Percentiles rank a stretch among this genome's conserved stretches.
These are phyloP conservation scores for Arthroderma sp. DNA, from an alignment of 2,329 filamentous ascomycete genomes.

Conservation along the genomic window DNA sequence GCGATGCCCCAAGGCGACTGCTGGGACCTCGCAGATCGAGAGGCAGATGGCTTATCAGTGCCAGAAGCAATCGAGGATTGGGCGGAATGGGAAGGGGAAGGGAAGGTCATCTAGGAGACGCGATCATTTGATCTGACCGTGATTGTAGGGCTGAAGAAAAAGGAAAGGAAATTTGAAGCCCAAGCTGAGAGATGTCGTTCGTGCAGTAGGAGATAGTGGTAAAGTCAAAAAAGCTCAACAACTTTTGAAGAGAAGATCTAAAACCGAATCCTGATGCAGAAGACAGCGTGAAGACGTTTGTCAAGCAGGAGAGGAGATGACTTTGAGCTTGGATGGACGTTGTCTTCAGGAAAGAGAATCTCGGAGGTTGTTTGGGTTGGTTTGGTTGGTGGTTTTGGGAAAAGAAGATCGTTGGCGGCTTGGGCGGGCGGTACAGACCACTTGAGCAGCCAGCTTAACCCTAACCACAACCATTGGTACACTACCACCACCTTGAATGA, in stretches of 20 bases:
- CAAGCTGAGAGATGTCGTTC: too few relatives aligned
- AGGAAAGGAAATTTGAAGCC: neutral
- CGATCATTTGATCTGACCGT: slow-evolving; percentile 36
- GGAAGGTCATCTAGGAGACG: slow-evolving; percentile 44
- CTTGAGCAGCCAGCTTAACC: neutral
- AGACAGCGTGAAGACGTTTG: too few relatives aligned
- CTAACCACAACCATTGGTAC: neutral
- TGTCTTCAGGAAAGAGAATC: too few relatives aligned
- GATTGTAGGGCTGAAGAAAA: slow-evolving; percentile 6
- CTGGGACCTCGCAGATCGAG: slow-evolving; percentile 32
- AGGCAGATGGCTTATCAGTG: slow-evolving; percentile 35
- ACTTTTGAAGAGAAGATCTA: too few relatives aligned
- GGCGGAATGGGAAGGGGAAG: slow-evolving; percentile 38
- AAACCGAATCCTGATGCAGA: too few relatives aligned
- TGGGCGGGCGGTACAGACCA: neutral
- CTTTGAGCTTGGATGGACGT: too few relatives aligned
- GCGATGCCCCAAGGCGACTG: slow-evolving; percentile 45
- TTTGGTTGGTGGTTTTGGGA: too few relatives aligned
- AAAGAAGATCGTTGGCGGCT: neutral
- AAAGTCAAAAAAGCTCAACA: too few relatives aligned
- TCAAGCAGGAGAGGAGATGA: too few relatives aligned
- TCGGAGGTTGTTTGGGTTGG: too few relatives aligned
- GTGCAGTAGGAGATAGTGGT: too few relatives aligned
- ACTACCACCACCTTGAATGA: too few relatives aligned
- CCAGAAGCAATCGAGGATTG: slow-evolving; percentile 40